phyloP scores from a whole-genome alignment of 2,329 filamentous ascomycete genomes.

The Penicillium hesseltinei region DNA sequence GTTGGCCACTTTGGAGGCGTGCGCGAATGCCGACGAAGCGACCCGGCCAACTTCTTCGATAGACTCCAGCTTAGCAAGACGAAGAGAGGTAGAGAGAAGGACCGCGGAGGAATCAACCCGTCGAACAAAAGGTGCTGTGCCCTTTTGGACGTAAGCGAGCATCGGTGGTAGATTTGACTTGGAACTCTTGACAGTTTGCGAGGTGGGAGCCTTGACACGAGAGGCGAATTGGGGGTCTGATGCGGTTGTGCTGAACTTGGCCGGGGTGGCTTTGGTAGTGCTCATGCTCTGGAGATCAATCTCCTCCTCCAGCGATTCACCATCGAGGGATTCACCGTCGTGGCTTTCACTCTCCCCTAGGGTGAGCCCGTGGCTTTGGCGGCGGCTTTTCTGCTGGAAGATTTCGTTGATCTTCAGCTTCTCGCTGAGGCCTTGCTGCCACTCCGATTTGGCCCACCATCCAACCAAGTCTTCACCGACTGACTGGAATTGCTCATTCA shows the following conservation, averaged over 20 bases:
- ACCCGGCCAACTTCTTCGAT: conserved; percentile 61
- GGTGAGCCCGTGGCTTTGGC: conserved; percentile 36
- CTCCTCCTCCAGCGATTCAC: conserved; percentile 44
- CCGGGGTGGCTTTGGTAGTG: conserved; percentile 48
- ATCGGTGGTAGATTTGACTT: conserved; percentile 50
- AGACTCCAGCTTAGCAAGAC: conserved; percentile 75
- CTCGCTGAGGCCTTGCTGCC: conserved; percentile 76
- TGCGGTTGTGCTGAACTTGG: not conserved
- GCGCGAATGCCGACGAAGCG: conserved; percentile 69
- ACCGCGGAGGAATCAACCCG: conserved; percentile 85
- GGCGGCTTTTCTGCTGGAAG: conserved; percentile 47
- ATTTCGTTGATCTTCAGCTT: conserved; percentile 73
- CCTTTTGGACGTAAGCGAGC: conserved; percentile 72
- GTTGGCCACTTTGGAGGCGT: conserved; percentile 76
- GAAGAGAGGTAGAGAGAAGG: conserved; percentile 76
- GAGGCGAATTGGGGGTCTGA: conserved; percentile 27
- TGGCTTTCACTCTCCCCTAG: conserved; percentile 41
- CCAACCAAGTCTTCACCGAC: conserved; percentile 89
- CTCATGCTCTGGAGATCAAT: conserved; percentile 55
- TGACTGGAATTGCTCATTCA: conserved; percentile 79
- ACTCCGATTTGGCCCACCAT: conserved; percentile 93
- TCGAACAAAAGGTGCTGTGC: conserved; percentile 67
- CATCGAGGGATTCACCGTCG: conserved; percentile 41
- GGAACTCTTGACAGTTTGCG: conserved; percentile 4
- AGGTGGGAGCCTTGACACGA: conserved; percentile 27